A percentile compares a stretch with the other conserved stretches of the same genome.
phyloP scores from a whole-genome alignment of 768 basidiomycete genomes.

The Naganishia vishniacii region DNA sequence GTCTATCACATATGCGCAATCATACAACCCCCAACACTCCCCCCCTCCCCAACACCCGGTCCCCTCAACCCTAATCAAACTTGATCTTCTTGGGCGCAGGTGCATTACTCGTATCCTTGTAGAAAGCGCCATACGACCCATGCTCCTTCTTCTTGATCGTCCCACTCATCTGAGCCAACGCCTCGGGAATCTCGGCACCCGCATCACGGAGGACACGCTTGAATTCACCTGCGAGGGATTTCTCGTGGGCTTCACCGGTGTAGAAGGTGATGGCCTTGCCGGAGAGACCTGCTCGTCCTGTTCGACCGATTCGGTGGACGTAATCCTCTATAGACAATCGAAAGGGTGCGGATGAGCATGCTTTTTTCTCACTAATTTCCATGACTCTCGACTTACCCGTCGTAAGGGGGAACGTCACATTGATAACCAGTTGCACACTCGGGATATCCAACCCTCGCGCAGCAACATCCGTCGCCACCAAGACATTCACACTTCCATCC shows the following conservation, averaged over 20 bases:
- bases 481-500: slow-evolving; percentile 66
- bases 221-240: slow-evolving; percentile 81
- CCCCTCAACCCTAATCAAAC: slow-evolving; percentile 46
- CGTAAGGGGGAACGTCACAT: slow-evolving; percentile 92
- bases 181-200: slow-evolving; percentile 67
- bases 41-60: not conserved
- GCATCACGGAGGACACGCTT: slow-evolving; percentile 84
- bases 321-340: slow-evolving; percentile 37
- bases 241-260: slow-evolving; percentile 83
- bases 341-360: not conserved
- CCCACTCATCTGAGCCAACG: slow-evolving; percentile 81
- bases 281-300: slow-evolving; percentile 79
- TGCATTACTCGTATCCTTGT: slow-evolving; percentile 50
- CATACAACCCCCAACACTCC: slow-evolving; percentile 6
- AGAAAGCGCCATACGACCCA: slow-evolving; percentile 67
- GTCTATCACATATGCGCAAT: not conserved
- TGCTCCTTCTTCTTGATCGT: slow-evolving; percentile 95
- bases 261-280: slow-evolving; percentile 96
- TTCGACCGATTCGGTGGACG: slow-evolving; percentile 48
- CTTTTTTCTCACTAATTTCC: not conserved
- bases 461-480: slow-evolving; percentile 97
- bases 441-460: slow-evolving; percentile 96
- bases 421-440: slow-evolving; percentile 85
- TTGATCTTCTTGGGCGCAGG: slow-evolving; percentile 53
- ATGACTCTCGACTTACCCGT: slow-evolving; percentile 78